Evolutionary conservation across 1,284 basidiomycete genomes (phyloP).

Genomic region (Malassezia yamatoensis): DNA sequence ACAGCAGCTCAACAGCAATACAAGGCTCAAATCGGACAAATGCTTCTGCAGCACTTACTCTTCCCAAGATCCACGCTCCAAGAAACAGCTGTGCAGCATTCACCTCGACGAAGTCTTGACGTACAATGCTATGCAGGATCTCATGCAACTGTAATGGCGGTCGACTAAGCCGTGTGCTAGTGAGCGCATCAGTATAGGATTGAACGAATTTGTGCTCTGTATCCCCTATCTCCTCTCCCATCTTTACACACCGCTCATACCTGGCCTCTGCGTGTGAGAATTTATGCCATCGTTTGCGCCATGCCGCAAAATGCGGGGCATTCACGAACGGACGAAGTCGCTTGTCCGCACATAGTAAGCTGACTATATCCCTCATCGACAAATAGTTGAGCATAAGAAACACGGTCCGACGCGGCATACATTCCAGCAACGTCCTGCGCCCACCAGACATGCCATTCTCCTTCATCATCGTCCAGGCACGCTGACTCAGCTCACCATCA

Average conservation of each 20-base stretch:
- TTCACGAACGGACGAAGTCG: conserved; percentile 27
- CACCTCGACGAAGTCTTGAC: conserved; percentile 8
- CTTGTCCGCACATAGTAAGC: conserved; percentile 24
- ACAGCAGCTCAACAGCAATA: conserved; percentile 27
- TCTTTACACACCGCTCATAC: conserved; percentile 16
- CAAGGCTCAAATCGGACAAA: conserved; percentile 23
- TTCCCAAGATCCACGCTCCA: conserved; percentile 23
- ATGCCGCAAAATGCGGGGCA: conserved; percentile 23
- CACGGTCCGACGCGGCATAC: conserved; percentile 30
- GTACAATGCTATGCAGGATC: conserved; percentile 9
- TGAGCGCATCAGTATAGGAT: conserved; percentile 22
- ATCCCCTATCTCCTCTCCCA: conserved; percentile 15
- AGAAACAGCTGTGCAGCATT: conserved; percentile 19
- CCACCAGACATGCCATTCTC: not conserved
- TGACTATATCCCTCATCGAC: conserved; percentile 24
- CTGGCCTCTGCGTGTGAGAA: conserved; percentile 18
- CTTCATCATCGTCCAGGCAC: not conserved
- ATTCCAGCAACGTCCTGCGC: conserved; percentile 33
- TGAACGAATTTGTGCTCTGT: conserved; percentile 13
- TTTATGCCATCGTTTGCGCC: conserved; percentile 26
- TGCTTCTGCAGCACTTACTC: conserved; percentile 16
- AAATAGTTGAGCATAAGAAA: conserved; percentile 27
- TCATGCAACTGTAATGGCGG: conserved; percentile 26
- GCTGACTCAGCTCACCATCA: conserved; percentile 1
- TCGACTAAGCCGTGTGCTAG: conserved; percentile 17